Conservation (phyloP, 352 stramenopile species). For the Phytophthora kernoviae region DNA sequence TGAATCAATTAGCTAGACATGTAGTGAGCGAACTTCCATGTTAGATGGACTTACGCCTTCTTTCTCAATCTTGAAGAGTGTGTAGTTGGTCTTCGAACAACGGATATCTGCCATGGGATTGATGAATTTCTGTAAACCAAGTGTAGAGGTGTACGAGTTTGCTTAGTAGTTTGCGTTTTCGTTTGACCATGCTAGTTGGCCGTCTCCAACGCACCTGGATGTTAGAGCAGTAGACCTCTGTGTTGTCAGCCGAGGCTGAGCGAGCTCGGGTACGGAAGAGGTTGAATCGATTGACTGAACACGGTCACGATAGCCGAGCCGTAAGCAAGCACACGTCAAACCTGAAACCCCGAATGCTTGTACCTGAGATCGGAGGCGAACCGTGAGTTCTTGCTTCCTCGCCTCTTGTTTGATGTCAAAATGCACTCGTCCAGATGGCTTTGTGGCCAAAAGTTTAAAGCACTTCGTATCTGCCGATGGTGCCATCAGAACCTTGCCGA, state of each 20-base stretch:
- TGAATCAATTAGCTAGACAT: not conserved
- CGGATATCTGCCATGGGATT: slow-evolving; percentile 77
- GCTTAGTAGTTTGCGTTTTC: not conserved
- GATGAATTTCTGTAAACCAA: slow-evolving; percentile 72
- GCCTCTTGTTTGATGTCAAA: slow-evolving; percentile 78
- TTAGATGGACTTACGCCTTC: slow-evolving; percentile 52
- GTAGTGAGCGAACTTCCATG: not conserved
- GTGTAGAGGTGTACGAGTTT: slow-evolving; percentile 1
- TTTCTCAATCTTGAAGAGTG: slow-evolving; percentile 82
- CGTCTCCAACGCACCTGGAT: slow-evolving; percentile 36
- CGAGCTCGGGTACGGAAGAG: slow-evolving; percentile 43
- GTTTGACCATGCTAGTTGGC: not conserved
- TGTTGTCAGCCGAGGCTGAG: slow-evolving; percentile 34
- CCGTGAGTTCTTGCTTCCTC: slow-evolving; percentile 74
- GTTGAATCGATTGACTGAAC: slow-evolving; percentile 46
- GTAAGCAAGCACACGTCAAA: not conserved
- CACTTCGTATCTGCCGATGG: slow-evolving; percentile 46
- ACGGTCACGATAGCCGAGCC: not conserved
- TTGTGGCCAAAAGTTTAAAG: slow-evolving; percentile 58
- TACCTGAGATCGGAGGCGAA: slow-evolving; percentile 63
- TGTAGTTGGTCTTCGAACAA: slow-evolving; percentile 68
- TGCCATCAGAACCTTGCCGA: slow-evolving; percentile 64
- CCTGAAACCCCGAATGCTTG: no score
- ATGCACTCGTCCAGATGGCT: slow-evolving; percentile 46
- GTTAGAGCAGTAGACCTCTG: slow-evolving; percentile 44